Evolutionary conservation across 129 eudicot species (phyloP), one percentile per base, ranked within the genome.

Genomic region (Saposhnikovia divaricata): DNA sequence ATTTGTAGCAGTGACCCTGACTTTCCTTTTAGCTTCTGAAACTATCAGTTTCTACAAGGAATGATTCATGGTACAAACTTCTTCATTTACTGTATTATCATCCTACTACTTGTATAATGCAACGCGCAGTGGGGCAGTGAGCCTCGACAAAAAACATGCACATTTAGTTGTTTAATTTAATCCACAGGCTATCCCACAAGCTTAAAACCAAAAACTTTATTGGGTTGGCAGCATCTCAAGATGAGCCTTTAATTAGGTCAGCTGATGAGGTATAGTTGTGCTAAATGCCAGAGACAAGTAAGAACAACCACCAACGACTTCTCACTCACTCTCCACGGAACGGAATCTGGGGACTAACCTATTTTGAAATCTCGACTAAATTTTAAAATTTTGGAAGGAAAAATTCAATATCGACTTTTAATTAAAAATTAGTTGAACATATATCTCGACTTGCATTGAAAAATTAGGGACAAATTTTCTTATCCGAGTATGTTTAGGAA

Each of bases 141-240:
- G 25, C 63, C 25, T 53, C 18, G 19, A 65, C 72, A 65, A 65
- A 65, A 57, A 6, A 18, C 0, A 19, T 51, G 25, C 63, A 53
- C 25, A 53, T 21, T 19, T 57, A 57, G 55, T 48, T 48, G 55
- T 48, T 13, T 48, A 48, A 44, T 44, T 44, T 9, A 0, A 51
- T 18, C n/a, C n/a, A 16, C 57, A 16, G 21, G 57, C 14, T 23
- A 61, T 25, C 69, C 69, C 69, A 9, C 13, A 57, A 23, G 66
- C 14, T 59, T 61, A 25, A 61, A 34, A 14, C 19, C 40, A 69
- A 38, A 37, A 34, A 69, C 21, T 15, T 69, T 69, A 34, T 34
- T 69, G 74, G 73, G 9, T 31, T 69, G 74, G 74, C 43, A 34
- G 74, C 44, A 69, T 34, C 74, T 69, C 40, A 34, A 69, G 19